Evolutionary conservation across 2,329 filamentous ascomycete species (phyloP).

Genomic region (Curvularia verruculosa): DNA sequence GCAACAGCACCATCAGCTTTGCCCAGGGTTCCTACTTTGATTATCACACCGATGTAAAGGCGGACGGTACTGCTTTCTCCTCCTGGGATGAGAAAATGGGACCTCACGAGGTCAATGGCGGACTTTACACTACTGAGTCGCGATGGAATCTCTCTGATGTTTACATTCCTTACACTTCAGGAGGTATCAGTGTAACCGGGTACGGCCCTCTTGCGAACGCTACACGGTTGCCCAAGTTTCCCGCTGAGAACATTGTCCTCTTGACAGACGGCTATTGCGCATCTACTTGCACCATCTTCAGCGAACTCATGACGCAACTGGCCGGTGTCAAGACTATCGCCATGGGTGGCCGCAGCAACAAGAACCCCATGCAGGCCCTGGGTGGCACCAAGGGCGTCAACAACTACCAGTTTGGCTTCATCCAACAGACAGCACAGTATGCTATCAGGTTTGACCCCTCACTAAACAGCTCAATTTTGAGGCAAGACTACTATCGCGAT

Average conservation of each 20-base stretch:
- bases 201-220: slow-evolving; percentile 50
- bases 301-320: slow-evolving; percentile 60
- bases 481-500: slow-evolving; percentile 33
- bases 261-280: slow-evolving; percentile 66
- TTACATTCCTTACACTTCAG: slow-evolving; percentile 35
- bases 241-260: slow-evolving; percentile 58
- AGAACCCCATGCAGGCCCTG: slow-evolving; percentile 60
- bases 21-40: slow-evolving; percentile 54
- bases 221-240: slow-evolving; percentile 58
- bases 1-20: slow-evolving; percentile 47
- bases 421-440: slow-evolving; percentile 34
- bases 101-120: slow-evolving; percentile 45
- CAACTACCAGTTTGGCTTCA: slow-evolving; percentile 43
- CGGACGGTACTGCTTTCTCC: slow-evolving; percentile 58
- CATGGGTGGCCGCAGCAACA: slow-evolving; percentile 57
- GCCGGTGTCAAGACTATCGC: slow-evolving; percentile 61
- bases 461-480: slow-evolving; percentile 36
- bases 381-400: slow-evolving; percentile 60
- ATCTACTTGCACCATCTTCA: slow-evolving; percentile 64
- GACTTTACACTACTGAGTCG: slow-evolving; percentile 45
- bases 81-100: slow-evolving; percentile 55
- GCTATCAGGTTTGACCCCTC: slow-evolving; percentile 32
- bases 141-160: slow-evolving; percentile 48
- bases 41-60: slow-evolving; percentile 54
- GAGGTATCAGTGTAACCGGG: slow-evolving; percentile 47